A percentile compares a stretch with the other conserved stretches of the same genome.
Evolutionary conservation across 169 alveolate genomes (phyloP).

Genomic region (Cryptosporidium tyzzeri): DNA sequence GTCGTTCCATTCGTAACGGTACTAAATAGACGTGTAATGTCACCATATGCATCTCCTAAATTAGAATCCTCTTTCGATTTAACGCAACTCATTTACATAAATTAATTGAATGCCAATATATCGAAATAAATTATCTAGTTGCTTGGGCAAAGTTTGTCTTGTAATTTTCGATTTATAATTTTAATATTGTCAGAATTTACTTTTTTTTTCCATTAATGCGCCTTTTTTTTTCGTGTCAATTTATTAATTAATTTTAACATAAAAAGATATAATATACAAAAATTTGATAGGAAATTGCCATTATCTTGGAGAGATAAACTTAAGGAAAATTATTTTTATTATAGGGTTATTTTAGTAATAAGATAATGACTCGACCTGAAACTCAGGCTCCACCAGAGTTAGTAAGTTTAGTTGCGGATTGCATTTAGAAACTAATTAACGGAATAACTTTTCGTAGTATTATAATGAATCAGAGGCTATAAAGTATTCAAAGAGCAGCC

Average conservation of each 20-base stretch:
- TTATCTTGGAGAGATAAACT: not conserved
- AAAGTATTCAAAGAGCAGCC: slow-evolving; percentile 89
- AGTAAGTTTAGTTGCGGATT: slow-evolving; percentile 26
- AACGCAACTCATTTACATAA: slow-evolving; percentile 4
- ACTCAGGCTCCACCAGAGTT: slow-evolving; percentile 73
- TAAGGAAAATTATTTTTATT: not conserved
- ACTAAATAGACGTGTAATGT: slow-evolving; percentile 45
- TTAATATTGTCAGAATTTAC: slow-evolving; percentile 14
- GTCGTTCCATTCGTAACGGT: slow-evolving; percentile 60
- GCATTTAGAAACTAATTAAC: not conserved
- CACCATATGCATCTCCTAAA: slow-evolving; percentile 60
- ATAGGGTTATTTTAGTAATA: not conserved
- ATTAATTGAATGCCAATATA: not conserved
- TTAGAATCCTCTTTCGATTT: slow-evolving; percentile 13
- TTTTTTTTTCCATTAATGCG: not conserved
- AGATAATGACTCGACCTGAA: slow-evolving; percentile 64
- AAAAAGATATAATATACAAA: not conserved
- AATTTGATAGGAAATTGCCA: not conserved
- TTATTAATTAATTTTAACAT: not conserved
- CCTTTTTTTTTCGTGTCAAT: not conserved
- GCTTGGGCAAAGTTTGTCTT: not conserved
- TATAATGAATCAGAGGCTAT: slow-evolving; percentile 91
- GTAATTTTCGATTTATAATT: not conserved
- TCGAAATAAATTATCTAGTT: not conserved
- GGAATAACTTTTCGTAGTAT: slow-evolving; percentile 77